Conservation (phyloP, 306 rosid genomes). For the Gynostemma pentaphyllum region DNA sequence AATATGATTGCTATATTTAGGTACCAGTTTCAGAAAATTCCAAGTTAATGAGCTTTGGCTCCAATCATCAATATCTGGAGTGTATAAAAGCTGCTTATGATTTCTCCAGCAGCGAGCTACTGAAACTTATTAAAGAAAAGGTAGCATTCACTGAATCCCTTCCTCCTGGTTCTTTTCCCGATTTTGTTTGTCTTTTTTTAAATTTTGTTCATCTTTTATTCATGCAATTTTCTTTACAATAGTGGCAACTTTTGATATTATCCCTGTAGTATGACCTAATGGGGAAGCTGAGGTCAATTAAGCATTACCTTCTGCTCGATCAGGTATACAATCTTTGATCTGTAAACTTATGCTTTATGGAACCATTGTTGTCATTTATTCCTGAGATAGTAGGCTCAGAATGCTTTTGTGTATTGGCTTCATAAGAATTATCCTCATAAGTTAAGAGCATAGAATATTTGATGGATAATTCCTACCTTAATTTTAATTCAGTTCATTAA, state of each 20-base stretch:
- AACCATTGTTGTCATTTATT: not conserved
- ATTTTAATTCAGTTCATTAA: not conserved
- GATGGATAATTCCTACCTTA: not conserved
- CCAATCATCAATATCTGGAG: conserved; percentile 91
- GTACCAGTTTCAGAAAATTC: conserved; percentile 84
- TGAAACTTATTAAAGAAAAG: conserved; percentile 90
- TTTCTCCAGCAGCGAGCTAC: conserved; percentile 86
- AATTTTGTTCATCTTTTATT: not conserved
- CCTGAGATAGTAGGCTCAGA: not conserved
- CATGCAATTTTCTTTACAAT: not conserved
- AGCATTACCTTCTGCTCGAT: conserved; percentile 96
- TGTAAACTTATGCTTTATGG: not conserved
- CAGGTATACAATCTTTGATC: conserved; percentile 44
- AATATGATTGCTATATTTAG: conserved; percentile 18
- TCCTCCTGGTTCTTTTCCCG: conserved; percentile 6
- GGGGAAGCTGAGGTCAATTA: conserved; percentile 85
- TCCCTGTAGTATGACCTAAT: conserved; percentile 63
- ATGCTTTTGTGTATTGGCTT: not conserved
- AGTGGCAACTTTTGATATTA: conserved; percentile 13
- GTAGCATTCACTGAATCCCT: conserved; percentile 23
- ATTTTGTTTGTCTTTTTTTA: conserved; percentile 4
- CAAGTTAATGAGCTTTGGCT: conserved; percentile 69
- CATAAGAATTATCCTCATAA: not conserved
- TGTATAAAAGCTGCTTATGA: conserved; percentile 87
- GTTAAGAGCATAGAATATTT: too few species aligned